Base-by-base conservation (phyloP, 176 grass and related monocot species). In the Calamus simplicifolius region DNA sequence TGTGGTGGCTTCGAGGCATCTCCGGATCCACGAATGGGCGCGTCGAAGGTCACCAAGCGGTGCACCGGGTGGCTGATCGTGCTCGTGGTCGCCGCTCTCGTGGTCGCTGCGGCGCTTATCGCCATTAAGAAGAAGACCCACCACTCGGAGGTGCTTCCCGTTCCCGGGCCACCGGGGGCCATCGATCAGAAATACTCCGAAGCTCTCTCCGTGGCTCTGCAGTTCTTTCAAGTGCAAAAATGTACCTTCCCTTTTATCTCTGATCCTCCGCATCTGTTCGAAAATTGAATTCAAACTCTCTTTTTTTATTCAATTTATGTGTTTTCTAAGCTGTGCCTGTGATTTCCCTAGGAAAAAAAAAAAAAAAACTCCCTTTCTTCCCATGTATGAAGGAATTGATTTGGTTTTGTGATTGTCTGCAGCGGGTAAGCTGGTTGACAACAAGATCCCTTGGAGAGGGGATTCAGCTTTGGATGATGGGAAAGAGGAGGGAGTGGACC, bases 191-290 rank as follows among this genome's bases (percentile, higher is more conserved):
- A 98, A 73, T 98, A 98, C 53, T 69, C 75, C 54, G 73, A 82
- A 50, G 88, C 93, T 54, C 93, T 98, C 52, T 78, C 73, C 69
- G 66, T 87, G 35, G 84, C 93, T 52, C 84, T 98, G 58, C 93
- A 98, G 73, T 98, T 92, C 87, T 89, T 98, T 65, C 76, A 98
- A 75, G 84, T 98, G 21, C 93, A 98, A 70, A 92, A 92, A 71
- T 62, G 93, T 98, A 78, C 58, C 14, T 25, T 57, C 21, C 18
- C 38, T 55, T 25, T 61, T 17, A 52, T 19, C 23, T 57, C 25
- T 16, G 64, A 21, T 2, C 14, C 6, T 5, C 5, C 12, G 31
- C 5, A 7, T 35, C 35, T 43, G 8, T 43, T 10, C 35, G 8
- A 43, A 13, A 43, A 43, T 13, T 43, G 12, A 43, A 12, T 43